Evolutionary conservation across 2,329 filamentous ascomycete species (phyloP).

Genomic region (Epichloe aotearoae): DNA sequence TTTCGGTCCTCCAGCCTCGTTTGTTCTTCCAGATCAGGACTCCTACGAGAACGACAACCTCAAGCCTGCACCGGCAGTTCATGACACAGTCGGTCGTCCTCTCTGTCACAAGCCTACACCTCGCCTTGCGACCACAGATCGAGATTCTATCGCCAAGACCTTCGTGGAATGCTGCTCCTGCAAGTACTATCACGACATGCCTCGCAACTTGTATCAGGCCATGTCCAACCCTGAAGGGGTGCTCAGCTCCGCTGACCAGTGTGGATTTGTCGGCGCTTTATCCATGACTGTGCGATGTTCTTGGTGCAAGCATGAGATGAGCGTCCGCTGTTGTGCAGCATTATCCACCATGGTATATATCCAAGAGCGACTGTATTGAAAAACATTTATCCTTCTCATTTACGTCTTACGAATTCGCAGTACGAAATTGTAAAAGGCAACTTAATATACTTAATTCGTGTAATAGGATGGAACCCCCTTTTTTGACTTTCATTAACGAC

Average conservation of each 20-base stretch:
- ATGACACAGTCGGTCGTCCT: background rate
- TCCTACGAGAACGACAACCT: background rate
- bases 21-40: slow-evolving; percentile 4
- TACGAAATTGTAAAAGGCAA: background rate
- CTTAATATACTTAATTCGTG: background rate
- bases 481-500: too few species aligned
- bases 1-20: slow-evolving; percentile 11
- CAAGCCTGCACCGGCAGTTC: background rate
- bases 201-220: slow-evolving; percentile 48
- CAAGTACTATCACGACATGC: slow-evolving; percentile 53
- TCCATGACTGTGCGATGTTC: slow-evolving; percentile 53
- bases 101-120: slow-evolving; percentile 5
- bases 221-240: slow-evolving; percentile 47
- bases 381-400: background rate
- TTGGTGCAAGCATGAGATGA: slow-evolving; percentile 63
- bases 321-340: slow-evolving; percentile 52
- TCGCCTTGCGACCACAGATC: slow-evolving; percentile 5
- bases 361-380: slow-evolving; percentile 45
- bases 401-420: background rate
- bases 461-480: too few species aligned
- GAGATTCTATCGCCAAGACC: slow-evolving; percentile 44
- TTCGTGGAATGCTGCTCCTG: slow-evolving; percentile 53
- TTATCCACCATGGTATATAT: slow-evolving; percentile 55
- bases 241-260: slow-evolving; percentile 32
- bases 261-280: slow-evolving; percentile 42